Evolutionary conservation across 345 rosid species (phyloP).

Genomic region (Turnera subulata): DNA sequence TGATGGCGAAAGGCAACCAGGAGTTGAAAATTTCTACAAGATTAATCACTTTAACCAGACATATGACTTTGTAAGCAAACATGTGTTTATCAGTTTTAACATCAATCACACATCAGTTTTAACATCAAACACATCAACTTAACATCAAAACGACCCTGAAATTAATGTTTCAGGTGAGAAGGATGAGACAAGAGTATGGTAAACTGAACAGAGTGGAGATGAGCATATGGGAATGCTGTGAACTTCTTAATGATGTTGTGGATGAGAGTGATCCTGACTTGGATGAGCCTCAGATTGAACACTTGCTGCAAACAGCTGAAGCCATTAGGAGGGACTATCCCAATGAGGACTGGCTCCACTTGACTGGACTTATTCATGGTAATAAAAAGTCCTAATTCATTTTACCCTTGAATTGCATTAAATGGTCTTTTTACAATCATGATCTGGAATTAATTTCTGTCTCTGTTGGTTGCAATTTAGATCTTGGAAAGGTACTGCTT

Average conservation of each 20-base stretch:
- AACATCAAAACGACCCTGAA: too few relatives aligned
- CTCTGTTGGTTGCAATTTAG: slow-evolving; percentile 21
- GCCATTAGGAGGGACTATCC: slow-evolving; percentile 62
- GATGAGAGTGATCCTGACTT: slow-evolving; percentile 77
- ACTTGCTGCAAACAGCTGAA: slow-evolving; percentile 60
- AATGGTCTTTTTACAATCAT: too few relatives aligned
- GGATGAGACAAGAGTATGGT: slow-evolving; percentile 47
- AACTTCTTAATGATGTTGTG: slow-evolving; percentile 53
- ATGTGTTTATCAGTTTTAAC: too few relatives aligned
- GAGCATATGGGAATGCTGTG: slow-evolving; percentile 80
- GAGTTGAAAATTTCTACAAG: slow-evolving; percentile 72
- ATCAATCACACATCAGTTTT: too few relatives aligned
- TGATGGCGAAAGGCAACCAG: slow-evolving; percentile 62
- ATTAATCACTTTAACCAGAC: slow-evolving; percentile 77
- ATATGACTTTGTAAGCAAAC: slow-evolving; percentile 56
- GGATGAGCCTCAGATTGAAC: slow-evolving; percentile 66
- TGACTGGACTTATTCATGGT: slow-evolving; percentile 66
- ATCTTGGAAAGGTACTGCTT: slow-evolving; percentile 83
- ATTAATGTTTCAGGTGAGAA: slow-evolving; percentile 30
- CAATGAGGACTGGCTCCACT: slow-evolving; percentile 57
- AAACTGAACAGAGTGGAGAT: slow-evolving; percentile 46
- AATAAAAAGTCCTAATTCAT: background rate
- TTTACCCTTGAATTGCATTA: too few relatives aligned
- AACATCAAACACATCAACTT: too few relatives aligned
- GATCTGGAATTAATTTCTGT: background rate